These are phyloP conservation scores for Chrysoporthe austroafricana DNA, from an alignment of 2,329 filamentous ascomycete genomes.

Conservation along the genomic window DNA sequence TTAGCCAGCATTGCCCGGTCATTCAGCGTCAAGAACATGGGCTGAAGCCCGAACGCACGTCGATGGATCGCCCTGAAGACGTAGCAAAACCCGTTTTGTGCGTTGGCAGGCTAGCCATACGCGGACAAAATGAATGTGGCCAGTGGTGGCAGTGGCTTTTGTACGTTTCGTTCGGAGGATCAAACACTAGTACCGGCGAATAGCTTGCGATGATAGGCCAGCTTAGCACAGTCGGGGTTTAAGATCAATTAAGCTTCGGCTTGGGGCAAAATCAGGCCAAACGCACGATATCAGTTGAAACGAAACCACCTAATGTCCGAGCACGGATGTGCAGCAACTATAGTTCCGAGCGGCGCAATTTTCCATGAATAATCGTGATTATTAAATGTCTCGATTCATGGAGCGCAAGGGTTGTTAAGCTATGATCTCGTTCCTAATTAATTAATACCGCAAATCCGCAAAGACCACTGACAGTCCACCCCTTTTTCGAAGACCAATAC, in stretches of 20 bases:
- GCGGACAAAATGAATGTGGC: neutral
- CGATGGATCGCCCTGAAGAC: neutral
- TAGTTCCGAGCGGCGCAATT: conserved; percentile 1
- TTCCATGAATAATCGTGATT: neutral
- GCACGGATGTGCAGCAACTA: conserved; percentile 19
- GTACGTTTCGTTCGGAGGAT: conserved; percentile 1
- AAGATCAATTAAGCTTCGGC: conserved; percentile 6
- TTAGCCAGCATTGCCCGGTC: neutral
- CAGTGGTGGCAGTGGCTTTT: neutral
- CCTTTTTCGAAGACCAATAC: neutral
- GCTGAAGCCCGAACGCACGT: neutral
- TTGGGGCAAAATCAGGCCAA: conserved; percentile 22
- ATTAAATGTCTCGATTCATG: neutral
- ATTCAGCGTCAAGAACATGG: neutral
- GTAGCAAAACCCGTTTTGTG: neutral
- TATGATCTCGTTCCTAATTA: neutral
- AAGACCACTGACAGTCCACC: neutral
- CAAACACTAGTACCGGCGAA: neutral
- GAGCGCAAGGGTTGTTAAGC: neutral
- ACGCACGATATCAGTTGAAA: conserved; percentile 25
- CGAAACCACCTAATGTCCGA: conserved; percentile 17
- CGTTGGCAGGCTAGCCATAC: neutral
- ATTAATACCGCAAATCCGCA: neutral
- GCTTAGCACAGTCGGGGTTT: neutral
- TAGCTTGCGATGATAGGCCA: neutral